Evolutionary conservation across 257 asterid species (phyloP).

Genomic region (Nemophila menziesii): DNA sequence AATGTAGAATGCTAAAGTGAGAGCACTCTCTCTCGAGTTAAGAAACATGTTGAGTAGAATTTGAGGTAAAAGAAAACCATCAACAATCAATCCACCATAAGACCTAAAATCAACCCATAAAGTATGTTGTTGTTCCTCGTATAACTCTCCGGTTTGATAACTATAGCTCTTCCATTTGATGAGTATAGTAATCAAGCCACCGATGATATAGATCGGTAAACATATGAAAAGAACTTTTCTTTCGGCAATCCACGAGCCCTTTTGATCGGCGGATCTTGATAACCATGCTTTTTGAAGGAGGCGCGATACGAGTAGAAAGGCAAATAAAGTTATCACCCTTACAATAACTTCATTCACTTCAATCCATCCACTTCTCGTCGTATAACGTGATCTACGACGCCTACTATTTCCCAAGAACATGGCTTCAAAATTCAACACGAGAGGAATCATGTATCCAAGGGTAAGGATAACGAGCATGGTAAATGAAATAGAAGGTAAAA

Average conservation of each 20-base stretch:
- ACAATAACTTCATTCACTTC: slow-evolving; percentile 51
- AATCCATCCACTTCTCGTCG: slow-evolving; percentile 32
- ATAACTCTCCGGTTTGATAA: not conserved
- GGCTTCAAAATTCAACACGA: slow-evolving; percentile 53
- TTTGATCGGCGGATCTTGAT: slow-evolving; percentile 16
- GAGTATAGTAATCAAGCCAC: slow-evolving; percentile 27
- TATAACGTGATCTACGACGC: slow-evolving; percentile 8
- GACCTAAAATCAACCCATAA: slow-evolving; percentile 37
- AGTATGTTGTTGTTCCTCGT: slow-evolving; percentile 2
- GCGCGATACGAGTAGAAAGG: slow-evolving; percentile 40
- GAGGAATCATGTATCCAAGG: slow-evolving; percentile 49
- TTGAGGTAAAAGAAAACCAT: slow-evolving; percentile 63
- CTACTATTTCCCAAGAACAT: slow-evolving; percentile 16
- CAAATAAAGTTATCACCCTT: slow-evolving; percentile 42
- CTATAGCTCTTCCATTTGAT: slow-evolving; percentile 22
- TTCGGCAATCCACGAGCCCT: slow-evolving; percentile 22
- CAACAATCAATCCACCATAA: slow-evolving; percentile 47
- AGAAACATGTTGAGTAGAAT: slow-evolving; percentile 32
- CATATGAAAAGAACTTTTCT: slow-evolving; percentile 16
- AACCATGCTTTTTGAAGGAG: slow-evolving; percentile 55
- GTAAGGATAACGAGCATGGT: slow-evolving; percentile 43
- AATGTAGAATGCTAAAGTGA: slow-evolving; percentile 30
- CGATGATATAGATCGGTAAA: slow-evolving; percentile 25
- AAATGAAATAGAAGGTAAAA: slow-evolving; percentile 31
- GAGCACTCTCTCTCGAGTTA: slow-evolving; percentile 24